Evolutionary conservation across 805 yeast species (phyloP).

Genomic region (Saturnispora saitoi): DNA sequence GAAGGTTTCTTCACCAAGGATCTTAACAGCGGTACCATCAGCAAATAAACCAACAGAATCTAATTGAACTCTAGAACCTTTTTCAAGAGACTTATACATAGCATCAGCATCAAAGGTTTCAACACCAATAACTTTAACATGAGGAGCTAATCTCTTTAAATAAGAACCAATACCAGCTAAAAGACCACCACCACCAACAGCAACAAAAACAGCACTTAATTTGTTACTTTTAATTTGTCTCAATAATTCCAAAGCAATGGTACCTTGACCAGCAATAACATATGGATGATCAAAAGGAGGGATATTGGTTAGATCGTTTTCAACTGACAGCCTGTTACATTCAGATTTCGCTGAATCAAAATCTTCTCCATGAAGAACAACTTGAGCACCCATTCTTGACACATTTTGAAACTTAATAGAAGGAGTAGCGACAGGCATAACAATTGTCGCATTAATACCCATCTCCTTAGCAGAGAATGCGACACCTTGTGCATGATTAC

Average conservation of each 20-base stretch:
- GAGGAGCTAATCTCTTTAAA: constrained; percentile 94
- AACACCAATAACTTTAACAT: constrained; percentile 89
- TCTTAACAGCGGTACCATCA: constrained; percentile 94
- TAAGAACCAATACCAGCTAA: constrained; percentile 87
- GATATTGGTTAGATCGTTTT: constrained; percentile 73
- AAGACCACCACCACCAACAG: constrained; percentile 97
- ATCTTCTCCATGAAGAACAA: constrained; percentile 87
- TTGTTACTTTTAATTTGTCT: constrained; percentile 76
- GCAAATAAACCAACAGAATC: constrained; percentile 90
- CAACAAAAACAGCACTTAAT: constrained; percentile 79
- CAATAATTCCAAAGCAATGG: constrained; percentile 86
- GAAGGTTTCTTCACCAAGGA: constrained; percentile 87
- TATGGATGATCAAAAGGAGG: constrained; percentile 99
- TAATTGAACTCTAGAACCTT: constrained; percentile 47
- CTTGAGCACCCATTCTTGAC: constrained; percentile 86
- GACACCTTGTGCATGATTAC: constrained; percentile 98
- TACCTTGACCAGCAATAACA: constrained; percentile 98
- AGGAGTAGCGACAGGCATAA: constrained; percentile 97
- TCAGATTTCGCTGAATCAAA: constrained; percentile 93
- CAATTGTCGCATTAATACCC: constrained; percentile 90
- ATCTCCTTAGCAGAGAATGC: constrained; percentile 83
- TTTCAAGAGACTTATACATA: constrained; percentile 60
- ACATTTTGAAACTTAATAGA: constrained; percentile 90
- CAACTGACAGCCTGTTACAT: constrained; percentile 61
- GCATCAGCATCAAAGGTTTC: constrained; percentile 96